Evolutionary conservation across 306 rosid species (phyloP), one percentile per base, ranked within the genome.

Genomic region (Pachyrhizus erosus): DNA sequence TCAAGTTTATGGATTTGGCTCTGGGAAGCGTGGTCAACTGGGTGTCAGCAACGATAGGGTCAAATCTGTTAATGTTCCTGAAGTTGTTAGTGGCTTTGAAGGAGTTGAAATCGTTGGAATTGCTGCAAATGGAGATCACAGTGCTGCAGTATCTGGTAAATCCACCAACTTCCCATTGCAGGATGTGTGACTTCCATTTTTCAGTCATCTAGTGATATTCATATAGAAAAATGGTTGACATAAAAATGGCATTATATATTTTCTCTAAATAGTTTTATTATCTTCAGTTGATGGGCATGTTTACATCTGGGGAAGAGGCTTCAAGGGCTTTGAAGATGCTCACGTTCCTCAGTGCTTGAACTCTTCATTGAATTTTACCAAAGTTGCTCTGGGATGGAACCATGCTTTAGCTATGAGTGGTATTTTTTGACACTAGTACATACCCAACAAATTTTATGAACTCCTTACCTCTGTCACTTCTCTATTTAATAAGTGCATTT

Each of bases 261-360:
- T 55, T 54, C 60, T 64, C 48, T 24, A 49, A 58, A 1, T 26
- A 33, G 77, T 60, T 75, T 29, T 70, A 21, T 55, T 48, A 42
- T 70, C 34, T 29, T 67, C 76, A 96, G 98, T 78, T 75, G 91
- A 89, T 82, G 98, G 99, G 21, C 84, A 75, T 75, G 81, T 93
- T 85, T 91, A 85, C 89, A 87, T 91, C 52, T 96, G 97, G 99
- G 99, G 99, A 80, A 92, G 96, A 88, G 97, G 96, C 73, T 92
- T 93, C 75, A 75, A 84, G 46, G 91, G 91, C 71, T 83, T 52
- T 49, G 85, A 91, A 39, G 94, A 89, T 81, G 80, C 83, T 87
- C 83, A 81, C 66, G 40, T 84, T 80, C 91, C 99, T 10, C 88
- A 66, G 52, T 33, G 29, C 68, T 70, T 91, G 65, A 78, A 83